Percentiles rank a stretch among this genome's conserved stretches.
Conservation (phyloP, 192 early-diverging fungal genomes). For the Backusella macrospora region DNA sequence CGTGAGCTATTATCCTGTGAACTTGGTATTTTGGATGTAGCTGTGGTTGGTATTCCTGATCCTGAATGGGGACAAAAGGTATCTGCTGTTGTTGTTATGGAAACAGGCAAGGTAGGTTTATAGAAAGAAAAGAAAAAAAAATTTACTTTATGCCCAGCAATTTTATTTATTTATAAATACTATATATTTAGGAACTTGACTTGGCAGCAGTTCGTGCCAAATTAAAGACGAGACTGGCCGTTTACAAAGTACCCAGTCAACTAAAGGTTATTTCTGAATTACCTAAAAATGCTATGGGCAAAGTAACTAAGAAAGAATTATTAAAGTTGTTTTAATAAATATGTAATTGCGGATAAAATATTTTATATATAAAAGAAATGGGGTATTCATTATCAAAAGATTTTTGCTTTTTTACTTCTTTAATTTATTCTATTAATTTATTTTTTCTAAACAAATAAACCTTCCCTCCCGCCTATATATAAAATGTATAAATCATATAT, state of each 20-base stretch:
- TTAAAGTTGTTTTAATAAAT: slow-evolving; percentile 48
- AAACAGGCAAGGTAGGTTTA: slow-evolving; percentile 22
- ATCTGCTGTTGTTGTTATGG: slow-evolving; percentile 65
- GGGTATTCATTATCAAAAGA: too few species aligned
- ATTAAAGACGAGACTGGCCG: slow-evolving; percentile 66
- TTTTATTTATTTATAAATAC: neutral
- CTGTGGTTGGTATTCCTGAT: slow-evolving; percentile 73
- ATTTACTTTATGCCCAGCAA: neutral
- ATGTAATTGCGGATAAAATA: neutral
- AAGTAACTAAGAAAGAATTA: slow-evolving; percentile 84
- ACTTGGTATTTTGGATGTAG: slow-evolving; percentile 63
- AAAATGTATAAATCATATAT: neutral
- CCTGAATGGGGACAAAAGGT: slow-evolving; percentile 80
- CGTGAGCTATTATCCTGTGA: slow-evolving; percentile 68
- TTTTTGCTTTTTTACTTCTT: neutral
- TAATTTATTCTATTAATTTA: neutral
- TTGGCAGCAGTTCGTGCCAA: slow-evolving; percentile 24
- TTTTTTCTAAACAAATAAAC: slow-evolving; percentile 5
- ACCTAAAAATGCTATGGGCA: slow-evolving; percentile 88
- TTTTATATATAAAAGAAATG: neutral
- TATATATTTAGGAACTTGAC: slow-evolving; percentile 18
- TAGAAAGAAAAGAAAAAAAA: slow-evolving; percentile 16
- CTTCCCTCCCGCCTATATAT: too few species aligned
- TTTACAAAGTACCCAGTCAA: slow-evolving; percentile 75
- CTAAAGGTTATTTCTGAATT: slow-evolving; percentile 55